phyloP scores from a whole-genome alignment of 108 stramenopile species.

The Fragilaria radians region DNA sequence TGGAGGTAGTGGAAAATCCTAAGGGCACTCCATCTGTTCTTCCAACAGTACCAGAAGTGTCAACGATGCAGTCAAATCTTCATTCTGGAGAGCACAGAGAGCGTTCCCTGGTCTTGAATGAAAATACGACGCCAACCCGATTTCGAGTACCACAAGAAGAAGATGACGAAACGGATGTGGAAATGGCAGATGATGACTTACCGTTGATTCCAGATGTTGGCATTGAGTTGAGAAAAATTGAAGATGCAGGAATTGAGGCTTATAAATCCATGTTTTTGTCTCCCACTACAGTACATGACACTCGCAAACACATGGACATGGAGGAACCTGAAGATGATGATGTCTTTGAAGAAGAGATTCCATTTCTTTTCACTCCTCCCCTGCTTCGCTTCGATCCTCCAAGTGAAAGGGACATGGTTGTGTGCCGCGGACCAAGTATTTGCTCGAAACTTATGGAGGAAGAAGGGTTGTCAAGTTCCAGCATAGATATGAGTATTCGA shows the following conservation, averaged over 20 bases:
- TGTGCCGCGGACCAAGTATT: slow-evolving; percentile 5
- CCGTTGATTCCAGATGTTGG: background rate
- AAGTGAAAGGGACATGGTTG: slow-evolving; percentile 11
- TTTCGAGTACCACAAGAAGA: slow-evolving; percentile 19
- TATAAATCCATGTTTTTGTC: slow-evolving; percentile 3
- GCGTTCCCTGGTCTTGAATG: slow-evolving; percentile 32
- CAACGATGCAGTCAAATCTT: slow-evolving; percentile 31
- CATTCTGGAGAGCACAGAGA: slow-evolving; percentile 46
- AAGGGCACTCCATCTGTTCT: slow-evolving; percentile 11
- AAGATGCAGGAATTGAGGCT: slow-evolving; percentile 1
- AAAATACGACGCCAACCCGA: slow-evolving; percentile 2
- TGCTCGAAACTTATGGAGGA: slow-evolving; percentile 19
- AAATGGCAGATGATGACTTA: slow-evolving; percentile 1
- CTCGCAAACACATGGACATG: background rate
- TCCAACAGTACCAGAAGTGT: slow-evolving; percentile 3
- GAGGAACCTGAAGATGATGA: background rate
- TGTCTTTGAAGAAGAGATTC: background rate
- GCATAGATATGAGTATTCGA: slow-evolving; percentile 59
- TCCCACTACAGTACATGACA: background rate
- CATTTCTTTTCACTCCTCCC: background rate
- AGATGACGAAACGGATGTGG: slow-evolving; percentile 11
- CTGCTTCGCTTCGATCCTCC: slow-evolving; percentile 4
- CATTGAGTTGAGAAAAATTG: too few relatives aligned
- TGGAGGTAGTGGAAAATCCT: slow-evolving; percentile 5
- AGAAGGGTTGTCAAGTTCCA: slow-evolving; percentile 23